These are phyloP conservation scores for Fulvia fulva DNA, from an alignment of 2,329 filamentous ascomycete species.

Conservation along the genomic window DNA sequence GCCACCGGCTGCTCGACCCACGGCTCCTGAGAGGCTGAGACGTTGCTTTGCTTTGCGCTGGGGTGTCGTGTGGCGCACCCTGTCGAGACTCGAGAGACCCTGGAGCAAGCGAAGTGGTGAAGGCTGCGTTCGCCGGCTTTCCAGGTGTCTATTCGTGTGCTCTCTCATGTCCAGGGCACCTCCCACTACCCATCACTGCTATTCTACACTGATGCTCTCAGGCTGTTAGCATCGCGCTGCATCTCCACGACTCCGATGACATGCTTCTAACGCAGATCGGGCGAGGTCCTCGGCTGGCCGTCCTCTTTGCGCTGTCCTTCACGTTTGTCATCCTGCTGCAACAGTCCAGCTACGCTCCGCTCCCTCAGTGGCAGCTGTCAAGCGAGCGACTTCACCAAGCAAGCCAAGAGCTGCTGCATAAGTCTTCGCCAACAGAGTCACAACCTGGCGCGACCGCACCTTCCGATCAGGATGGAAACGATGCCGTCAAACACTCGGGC, in stretches of 20 bases:
- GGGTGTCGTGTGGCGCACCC: background rate
- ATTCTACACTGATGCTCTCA: background rate
- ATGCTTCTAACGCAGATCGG: slow-evolving; percentile 12
- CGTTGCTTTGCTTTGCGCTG: background rate
- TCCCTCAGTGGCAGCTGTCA: slow-evolving; percentile 8
- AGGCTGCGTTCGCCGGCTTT: background rate
- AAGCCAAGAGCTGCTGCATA: background rate
- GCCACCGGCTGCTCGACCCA: background rate
- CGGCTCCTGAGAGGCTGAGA: background rate
- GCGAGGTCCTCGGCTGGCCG: slow-evolving; percentile 8
- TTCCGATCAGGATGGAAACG: background rate
- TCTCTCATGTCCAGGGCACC: background rate
- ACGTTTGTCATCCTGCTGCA: slow-evolving; percentile 8
- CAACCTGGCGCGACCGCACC: background rate
- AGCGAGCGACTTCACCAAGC: background rate
- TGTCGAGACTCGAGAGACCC: background rate
- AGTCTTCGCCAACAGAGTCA: background rate
- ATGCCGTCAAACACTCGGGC: background rate
- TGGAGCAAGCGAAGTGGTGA: background rate
- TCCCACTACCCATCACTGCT: background rate
- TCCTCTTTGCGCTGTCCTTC: slow-evolving; percentile 5
- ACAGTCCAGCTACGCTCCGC: slow-evolving; percentile 1
- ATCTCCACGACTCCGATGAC: slow-evolving; percentile 1
- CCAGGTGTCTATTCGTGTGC: background rate
- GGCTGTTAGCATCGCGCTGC: background rate